These are phyloP conservation scores for Fusarium hostae DNA, from an alignment of 2,329 filamentous ascomycete species.

Conservation along the genomic window DNA sequence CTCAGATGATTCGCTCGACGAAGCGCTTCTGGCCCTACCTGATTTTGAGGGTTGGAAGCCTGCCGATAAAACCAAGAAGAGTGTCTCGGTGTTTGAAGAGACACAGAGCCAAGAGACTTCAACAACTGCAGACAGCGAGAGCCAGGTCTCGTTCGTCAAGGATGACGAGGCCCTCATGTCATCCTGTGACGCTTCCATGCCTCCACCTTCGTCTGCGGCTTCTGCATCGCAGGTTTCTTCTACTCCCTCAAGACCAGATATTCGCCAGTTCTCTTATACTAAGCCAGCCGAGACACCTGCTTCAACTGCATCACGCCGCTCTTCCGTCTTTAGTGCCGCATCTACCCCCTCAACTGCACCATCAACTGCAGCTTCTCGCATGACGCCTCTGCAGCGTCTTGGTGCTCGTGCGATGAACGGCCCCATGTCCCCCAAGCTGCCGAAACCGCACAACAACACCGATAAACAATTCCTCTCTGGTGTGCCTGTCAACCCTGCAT, in stretches of 20 bases:
- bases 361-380: slow-evolving; percentile 56
- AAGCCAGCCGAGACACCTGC: slow-evolving; percentile 48
- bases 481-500: slow-evolving; percentile 62
- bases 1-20: slow-evolving; percentile 68
- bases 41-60: slow-evolving; percentile 63
- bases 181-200: slow-evolving; percentile 43
- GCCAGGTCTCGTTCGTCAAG: slow-evolving; percentile 38
- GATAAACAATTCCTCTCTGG: slow-evolving; percentile 47
- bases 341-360: slow-evolving; percentile 55
- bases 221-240: slow-evolving; percentile 37
- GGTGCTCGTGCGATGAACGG: slow-evolving; percentile 56
- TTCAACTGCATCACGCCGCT: slow-evolving; percentile 50
- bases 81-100: slow-evolving; percentile 60
- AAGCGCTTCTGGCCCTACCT: slow-evolving; percentile 62
- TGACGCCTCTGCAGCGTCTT: slow-evolving; percentile 66
- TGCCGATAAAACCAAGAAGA: slow-evolving; percentile 49
- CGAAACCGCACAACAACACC: slow-evolving; percentile 44
- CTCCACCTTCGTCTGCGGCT: slow-evolving; percentile 43
- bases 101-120: slow-evolving; percentile 45
- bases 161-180: slow-evolving; percentile 38
- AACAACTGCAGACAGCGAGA: slow-evolving; percentile 29
- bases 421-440: slow-evolving; percentile 44
- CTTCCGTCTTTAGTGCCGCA: slow-evolving; percentile 51
- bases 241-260: slow-evolving; percentile 47
- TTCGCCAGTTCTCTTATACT: slow-evolving; percentile 52